Percentiles rank a stretch among this genome's conserved stretches.
phyloP scores from a whole-genome alignment of 345 rosid species.

The Noccaea bulbosa region DNA sequence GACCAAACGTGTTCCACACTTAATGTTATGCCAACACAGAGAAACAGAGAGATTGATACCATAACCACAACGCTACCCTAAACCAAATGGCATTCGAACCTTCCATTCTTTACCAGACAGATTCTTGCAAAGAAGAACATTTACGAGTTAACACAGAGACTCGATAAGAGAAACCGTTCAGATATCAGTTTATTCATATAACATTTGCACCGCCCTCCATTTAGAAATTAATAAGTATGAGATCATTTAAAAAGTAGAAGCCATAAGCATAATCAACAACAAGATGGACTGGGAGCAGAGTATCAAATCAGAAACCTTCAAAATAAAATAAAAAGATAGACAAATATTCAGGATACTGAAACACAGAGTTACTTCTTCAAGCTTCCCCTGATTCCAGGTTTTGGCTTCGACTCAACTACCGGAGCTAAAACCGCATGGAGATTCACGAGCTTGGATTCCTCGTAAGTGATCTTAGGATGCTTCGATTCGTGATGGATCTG shows the following conservation, averaged over 20 bases:
- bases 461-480: constrained; percentile 80
- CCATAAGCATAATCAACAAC: constrained; percentile 34
- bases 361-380: constrained; percentile 49
- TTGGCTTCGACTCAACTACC: constrained; percentile 43
- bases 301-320: not conserved
- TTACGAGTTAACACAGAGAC: constrained; percentile 8
- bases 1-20: constrained; percentile 2
- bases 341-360: not conserved
- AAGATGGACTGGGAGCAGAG: not conserved
- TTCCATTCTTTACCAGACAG: not conserved
- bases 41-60: not conserved
- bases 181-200: constrained; percentile 3
- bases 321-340: not conserved
- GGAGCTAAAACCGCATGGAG: constrained; percentile 48
- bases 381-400: constrained; percentile 61
- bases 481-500: constrained; percentile 93
- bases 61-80: constrained; percentile 6
- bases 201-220: constrained; percentile 1
- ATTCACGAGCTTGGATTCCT: constrained; percentile 68
- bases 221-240: constrained; percentile 12
- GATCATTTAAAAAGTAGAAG: constrained; percentile 26
- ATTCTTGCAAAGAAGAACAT: not conserved
- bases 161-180: not conserved
- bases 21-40: not conserved
- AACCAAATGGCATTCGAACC: constrained; percentile 2